phyloP scores from a whole-genome alignment of 306 rosid genomes.

The Malus fusca region DNA sequence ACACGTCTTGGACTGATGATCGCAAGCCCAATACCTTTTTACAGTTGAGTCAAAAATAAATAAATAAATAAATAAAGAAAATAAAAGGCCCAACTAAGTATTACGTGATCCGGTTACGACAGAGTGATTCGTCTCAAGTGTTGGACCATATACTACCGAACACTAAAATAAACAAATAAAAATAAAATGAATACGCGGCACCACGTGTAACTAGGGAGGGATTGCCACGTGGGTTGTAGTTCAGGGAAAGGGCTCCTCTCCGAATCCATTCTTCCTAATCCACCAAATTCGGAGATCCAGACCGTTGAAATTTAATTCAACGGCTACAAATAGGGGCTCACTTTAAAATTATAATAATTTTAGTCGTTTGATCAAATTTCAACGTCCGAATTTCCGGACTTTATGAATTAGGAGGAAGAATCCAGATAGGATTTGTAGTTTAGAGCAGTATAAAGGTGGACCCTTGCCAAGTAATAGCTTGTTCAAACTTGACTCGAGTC shows the following conservation, averaged over 20 bases:
- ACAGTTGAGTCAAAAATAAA: background rate
- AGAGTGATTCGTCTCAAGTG: no score
- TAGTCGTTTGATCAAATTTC: no score
- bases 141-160: no score
- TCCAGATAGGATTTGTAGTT: background rate
- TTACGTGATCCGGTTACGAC: background rate
- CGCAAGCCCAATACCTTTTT: background rate
- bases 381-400: rapidly evolving
- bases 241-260: no score
- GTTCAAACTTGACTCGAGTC: background rate
- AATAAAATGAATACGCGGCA: background rate
- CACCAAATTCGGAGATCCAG: no score
- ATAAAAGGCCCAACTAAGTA: background rate
- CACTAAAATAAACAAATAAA: no score
- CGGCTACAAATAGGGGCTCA: rapidly evolving
- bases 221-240: background rate
- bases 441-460: background rate
- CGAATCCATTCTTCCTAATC: rapidly evolving
- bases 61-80: background rate
- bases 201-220: background rate
- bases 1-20: background rate
- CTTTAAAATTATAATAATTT: no score
- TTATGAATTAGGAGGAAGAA: no score
- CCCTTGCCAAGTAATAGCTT: background rate
- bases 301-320: no score